These are phyloP conservation scores for Thraustochytrium striatum DNA, from an alignment of 352 stramenopile genomes.

Conservation along the genomic window DNA sequence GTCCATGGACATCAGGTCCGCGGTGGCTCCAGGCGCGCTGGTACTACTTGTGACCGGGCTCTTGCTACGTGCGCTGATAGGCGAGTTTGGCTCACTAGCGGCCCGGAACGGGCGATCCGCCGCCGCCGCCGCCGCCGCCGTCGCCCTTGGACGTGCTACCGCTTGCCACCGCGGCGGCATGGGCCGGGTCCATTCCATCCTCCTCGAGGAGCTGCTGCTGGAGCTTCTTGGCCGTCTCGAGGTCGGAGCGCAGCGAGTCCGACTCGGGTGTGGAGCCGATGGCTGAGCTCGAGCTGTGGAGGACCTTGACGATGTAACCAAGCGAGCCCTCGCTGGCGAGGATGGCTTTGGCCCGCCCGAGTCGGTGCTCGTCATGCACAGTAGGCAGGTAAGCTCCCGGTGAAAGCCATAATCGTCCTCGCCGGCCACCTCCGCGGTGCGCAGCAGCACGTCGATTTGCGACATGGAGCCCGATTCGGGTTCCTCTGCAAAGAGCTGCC, in stretches of 20 bases:
- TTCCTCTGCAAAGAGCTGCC: neutral
- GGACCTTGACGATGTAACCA: conserved; percentile 20
- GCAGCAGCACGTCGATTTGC: conserved; percentile 1
- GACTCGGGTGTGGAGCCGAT: neutral
- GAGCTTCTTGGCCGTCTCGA: neutral
- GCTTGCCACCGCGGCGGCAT: no score
- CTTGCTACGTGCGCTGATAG: neutral
- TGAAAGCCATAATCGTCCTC: conserved; percentile 15
- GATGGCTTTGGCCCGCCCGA: neutral
- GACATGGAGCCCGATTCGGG: neutral
- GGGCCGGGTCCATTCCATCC: no score
- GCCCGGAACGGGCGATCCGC: no score
- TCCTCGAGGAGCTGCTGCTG: neutral
- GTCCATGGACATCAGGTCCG: conserved; percentile 6
- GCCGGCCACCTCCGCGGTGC: neutral
- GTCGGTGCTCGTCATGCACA: conserved; percentile 36
- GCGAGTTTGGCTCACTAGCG: no score
- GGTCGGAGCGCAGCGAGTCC: neutral
- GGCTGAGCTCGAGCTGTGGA: conserved; percentile 25
- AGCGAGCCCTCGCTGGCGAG: conserved; percentile 20
- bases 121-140: no score
- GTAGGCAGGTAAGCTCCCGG: neutral
- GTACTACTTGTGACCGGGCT: neutral
- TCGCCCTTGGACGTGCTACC: no score
- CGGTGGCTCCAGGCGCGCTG: neutral